Evolutionary conservation across 2,329 filamentous ascomycete species (phyloP).

Genomic region (Sporothrix schenckii): DNA sequence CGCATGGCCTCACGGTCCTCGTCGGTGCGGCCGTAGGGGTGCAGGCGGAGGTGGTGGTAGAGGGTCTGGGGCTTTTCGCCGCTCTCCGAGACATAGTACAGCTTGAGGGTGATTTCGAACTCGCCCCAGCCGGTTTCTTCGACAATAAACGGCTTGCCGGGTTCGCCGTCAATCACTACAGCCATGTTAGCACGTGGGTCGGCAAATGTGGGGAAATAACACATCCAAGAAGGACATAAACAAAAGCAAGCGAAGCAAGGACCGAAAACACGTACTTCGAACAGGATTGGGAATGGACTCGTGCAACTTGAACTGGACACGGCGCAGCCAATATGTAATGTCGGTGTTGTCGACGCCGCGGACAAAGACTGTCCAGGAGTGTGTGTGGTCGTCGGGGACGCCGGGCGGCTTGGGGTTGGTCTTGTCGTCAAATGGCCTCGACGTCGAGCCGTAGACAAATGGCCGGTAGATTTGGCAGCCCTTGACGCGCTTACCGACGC

Average conservation of each 20-base stretch:
- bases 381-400: slow-evolving; percentile 87
- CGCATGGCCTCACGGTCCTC: slow-evolving; percentile 66
- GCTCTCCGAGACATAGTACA: slow-evolving; percentile 87
- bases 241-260: not conserved
- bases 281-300: slow-evolving; percentile 93
- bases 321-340: slow-evolving; percentile 92
- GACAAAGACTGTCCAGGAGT: slow-evolving; percentile 95
- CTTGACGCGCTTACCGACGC: slow-evolving; percentile 65
- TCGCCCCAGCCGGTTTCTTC: slow-evolving; percentile 96
- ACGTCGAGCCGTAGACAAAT: slow-evolving; percentile 78
- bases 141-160: slow-evolving; percentile 74
- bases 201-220: not conserved
- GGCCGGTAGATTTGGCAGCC: slow-evolving; percentile 66
- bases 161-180: slow-evolving; percentile 68
- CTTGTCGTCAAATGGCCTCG: slow-evolving; percentile 74
- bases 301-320: slow-evolving; percentile 97
- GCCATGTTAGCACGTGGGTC: not conserved
- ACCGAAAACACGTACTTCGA: slow-evolving; percentile 59
- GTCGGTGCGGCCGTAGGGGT: slow-evolving; percentile 85
- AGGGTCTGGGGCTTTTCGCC: slow-evolving; percentile 95
- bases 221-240: not conserved
- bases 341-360: slow-evolving; percentile 86
- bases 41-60: slow-evolving; percentile 87
- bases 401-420: slow-evolving; percentile 76
- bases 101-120: slow-evolving; percentile 93